phyloP scores from a whole-genome alignment of 2,329 filamentous ascomycete genomes.

The Ophiognomonia clavigignenti-juglandacearum region DNA sequence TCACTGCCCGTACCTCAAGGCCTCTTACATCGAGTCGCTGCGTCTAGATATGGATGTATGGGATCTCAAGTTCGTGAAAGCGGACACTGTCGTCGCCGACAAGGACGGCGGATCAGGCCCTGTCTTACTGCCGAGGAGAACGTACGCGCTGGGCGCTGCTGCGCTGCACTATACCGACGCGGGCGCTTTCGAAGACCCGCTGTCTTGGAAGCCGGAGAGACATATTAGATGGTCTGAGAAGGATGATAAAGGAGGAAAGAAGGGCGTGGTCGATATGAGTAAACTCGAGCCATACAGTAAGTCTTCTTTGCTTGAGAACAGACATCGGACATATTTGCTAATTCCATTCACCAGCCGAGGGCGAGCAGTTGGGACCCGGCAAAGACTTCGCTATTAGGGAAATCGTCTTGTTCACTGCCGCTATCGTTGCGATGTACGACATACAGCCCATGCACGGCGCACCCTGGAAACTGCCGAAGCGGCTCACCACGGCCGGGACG shows the following conservation, averaged over 20 bases:
- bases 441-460: slow-evolving; percentile 22
- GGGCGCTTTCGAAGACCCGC: slow-evolving; percentile 26
- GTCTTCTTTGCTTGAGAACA: slow-evolving; percentile 6
- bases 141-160: slow-evolving; percentile 29
- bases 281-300: slow-evolving; percentile 30
- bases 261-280: slow-evolving; percentile 20
- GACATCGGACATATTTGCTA: not conserved
- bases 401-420: slow-evolving; percentile 28
- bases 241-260: slow-evolving; percentile 22
- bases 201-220: slow-evolving; percentile 30
- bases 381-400: slow-evolving; percentile 28
- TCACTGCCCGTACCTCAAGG: slow-evolving; percentile 33
- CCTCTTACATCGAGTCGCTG: slow-evolving; percentile 35
- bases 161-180: slow-evolving; percentile 32
- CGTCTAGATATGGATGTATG: slow-evolving; percentile 32
- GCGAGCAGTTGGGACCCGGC: slow-evolving; percentile 28
- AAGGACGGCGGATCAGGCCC: slow-evolving; percentile 19
- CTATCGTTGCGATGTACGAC: slow-evolving; percentile 33
- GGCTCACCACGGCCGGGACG: slow-evolving; percentile 3
- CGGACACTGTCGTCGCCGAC: slow-evolving; percentile 28
- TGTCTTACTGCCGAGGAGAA: slow-evolving; percentile 29
- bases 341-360: slow-evolving; percentile 23
- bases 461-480: slow-evolving; percentile 14
- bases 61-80: slow-evolving; percentile 25
- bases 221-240: slow-evolving; percentile 24